Evolutionary conservation across 352 stramenopile genomes (phyloP), one percentile per base, ranked within the genome.

Genomic region (Phytophthora palmivora): DNA sequence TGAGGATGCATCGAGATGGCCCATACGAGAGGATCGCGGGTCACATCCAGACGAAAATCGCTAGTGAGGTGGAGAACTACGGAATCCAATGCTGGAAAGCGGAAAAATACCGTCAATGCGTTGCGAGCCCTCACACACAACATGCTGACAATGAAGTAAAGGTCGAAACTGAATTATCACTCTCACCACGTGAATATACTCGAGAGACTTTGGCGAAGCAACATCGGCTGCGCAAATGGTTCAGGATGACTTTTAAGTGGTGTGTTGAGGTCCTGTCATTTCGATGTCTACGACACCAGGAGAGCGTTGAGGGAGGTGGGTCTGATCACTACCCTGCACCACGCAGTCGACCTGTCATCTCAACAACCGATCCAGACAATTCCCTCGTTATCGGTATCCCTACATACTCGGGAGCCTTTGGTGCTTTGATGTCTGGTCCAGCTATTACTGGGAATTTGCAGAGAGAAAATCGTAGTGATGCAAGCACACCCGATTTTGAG

Each of bases 181-280:
- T 30, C 21, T 26, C 37, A 30, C n/a, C 11, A 32, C 8, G 36
- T 32, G 26, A 21, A 19, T 0, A 33, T 8, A 2, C 12, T 41
- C 15, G 22, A n/a, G 22, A 24, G 24, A 26, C 12, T 34, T 10
- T 34, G 7, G 22, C 16, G 37, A 58, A 52, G 30, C 18, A 4
- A 0, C 34, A 50, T 42, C 44, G 45, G 33, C 24, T 57, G 10
- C 32, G 45, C 14, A 44, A 43, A 16, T 63, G 44, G 44, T 33
- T 63, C 19, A 63, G 36, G 28, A 9, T 9, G n/a, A 12, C 36
- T 3, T 34, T 57, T 15, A 34, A 38, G 9, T 56, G 44, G 34
- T 63, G 55, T 36, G 15, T 36, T 8, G 18, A 48, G 12, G 21
- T 22, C 7, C 26, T 63, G 8, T 63, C 55, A 14, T 49, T 47